Evolutionary conservation across 306 rosid species (phyloP).

Genomic region (Prunus mume): DNA sequence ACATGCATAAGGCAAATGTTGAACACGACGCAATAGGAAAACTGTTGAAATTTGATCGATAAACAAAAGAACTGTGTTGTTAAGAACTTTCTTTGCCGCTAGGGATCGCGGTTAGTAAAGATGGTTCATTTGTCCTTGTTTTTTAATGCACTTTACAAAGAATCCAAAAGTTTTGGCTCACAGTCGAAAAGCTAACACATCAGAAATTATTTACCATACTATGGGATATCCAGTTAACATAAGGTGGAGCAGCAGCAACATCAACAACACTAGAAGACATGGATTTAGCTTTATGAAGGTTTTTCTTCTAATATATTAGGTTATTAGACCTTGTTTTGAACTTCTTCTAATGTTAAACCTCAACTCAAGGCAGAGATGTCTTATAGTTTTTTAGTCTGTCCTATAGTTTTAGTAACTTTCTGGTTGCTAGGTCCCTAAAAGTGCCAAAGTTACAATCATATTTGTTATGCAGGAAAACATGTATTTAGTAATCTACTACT

Average conservation of each 20-base stretch:
- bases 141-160: background rate
- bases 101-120: background rate
- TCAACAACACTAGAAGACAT: background rate
- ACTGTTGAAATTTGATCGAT: no score
- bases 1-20: no score
- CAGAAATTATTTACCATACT: background rate
- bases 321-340: background rate
- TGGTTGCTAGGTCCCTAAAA: background rate
- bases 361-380: background rate
- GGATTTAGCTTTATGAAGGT: background rate
- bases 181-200: constrained; percentile 1
- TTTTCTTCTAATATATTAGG: background rate
- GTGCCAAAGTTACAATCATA: background rate
- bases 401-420: background rate
- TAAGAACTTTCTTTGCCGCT: background rate
- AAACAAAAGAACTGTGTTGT: constrained; percentile 9
- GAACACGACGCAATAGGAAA: no score
- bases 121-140: constrained; percentile 11
- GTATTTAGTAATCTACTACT: background rate
- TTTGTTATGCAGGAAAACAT: background rate
- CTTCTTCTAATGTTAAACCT: background rate
- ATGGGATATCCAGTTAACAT: no score
- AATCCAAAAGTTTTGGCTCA: background rate
- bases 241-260: background rate
- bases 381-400: background rate